Conservation (phyloP, 1,284 basidiomycete species). For the Ceratobasidium sp. region DNA sequence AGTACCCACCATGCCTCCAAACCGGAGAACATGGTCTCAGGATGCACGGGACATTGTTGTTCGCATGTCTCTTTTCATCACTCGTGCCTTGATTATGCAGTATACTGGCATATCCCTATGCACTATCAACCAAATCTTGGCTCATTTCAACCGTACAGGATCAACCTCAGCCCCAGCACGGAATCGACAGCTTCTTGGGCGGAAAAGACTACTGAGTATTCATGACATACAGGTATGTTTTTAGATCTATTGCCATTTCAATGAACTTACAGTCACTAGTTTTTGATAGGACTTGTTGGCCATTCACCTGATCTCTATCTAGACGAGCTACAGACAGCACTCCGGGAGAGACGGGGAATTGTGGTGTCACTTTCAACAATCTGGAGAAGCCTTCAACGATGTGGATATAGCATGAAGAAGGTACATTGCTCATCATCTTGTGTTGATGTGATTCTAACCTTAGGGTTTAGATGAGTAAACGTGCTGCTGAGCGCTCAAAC, state of each 20-base stretch:
- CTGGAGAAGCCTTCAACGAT: neutral
- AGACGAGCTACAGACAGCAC: neutral
- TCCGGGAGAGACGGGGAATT: neutral
- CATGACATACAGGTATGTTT: no score
- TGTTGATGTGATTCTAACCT: neutral
- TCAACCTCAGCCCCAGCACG: no score
- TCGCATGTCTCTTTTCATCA: neutral
- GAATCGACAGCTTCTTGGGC: no score
- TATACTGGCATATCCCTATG: neutral
- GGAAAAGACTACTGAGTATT: no score
- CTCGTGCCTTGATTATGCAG: neutral
- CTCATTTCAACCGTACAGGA: no score
- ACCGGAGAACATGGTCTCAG: neutral
- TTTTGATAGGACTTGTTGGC: neutral
- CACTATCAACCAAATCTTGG: no score
- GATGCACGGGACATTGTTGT: conserved; percentile 11
- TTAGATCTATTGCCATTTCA: no score
- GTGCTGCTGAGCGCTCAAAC: neutral
- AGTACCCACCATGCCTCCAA: neutral
- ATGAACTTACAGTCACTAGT: neutral
- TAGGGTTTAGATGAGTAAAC: neutral
- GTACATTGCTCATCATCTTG: neutral
- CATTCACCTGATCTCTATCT: neutral
- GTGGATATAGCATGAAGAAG: conserved; percentile 34
- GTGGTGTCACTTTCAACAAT: conserved; percentile 24